These are phyloP conservation scores for Fragilariopsis cylindrus DNA, from an alignment of 108 stramenopile genomes.

Conservation along the genomic window DNA sequence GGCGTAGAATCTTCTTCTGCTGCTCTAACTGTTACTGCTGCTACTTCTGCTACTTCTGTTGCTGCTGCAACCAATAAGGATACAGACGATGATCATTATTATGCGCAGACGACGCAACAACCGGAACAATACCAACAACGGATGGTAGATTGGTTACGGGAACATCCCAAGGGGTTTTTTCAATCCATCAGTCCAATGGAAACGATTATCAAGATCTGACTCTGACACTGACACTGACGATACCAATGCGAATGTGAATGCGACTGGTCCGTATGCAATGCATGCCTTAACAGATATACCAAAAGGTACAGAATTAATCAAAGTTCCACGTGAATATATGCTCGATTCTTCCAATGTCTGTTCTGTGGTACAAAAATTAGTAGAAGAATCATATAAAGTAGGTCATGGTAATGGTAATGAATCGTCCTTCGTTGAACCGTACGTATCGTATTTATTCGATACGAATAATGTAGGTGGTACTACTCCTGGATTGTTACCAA, in stretches of 20 bases:
- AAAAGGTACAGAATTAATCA: constrained; percentile 26
- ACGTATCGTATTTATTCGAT: constrained; percentile 54
- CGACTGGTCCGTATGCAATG: constrained; percentile 24
- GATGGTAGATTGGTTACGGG: constrained; percentile 5
- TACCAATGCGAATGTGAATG: not conserved
- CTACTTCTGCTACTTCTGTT: no score
- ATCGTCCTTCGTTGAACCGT: constrained; percentile 55
- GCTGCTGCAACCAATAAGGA: no score
- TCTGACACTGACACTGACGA: no score
- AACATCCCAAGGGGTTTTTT: constrained; percentile 14
- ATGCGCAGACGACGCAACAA: not conserved
- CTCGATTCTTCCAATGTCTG: constrained; percentile 28
- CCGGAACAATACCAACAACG: constrained; percentile 9
- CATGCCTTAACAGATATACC: constrained; percentile 38
- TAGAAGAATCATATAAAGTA: constrained; percentile 30
- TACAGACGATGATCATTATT: no score
- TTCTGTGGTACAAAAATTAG: constrained; percentile 17
- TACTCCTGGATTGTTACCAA: constrained; percentile 42
- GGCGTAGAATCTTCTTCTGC: no score
- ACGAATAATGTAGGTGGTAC: constrained; percentile 10
- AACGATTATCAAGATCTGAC: not conserved
- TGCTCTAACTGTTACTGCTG: no score
- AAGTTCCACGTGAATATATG: constrained; percentile 31
- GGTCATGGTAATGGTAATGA: constrained; percentile 30
- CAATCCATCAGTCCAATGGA: not conserved